Base-by-base conservation (phyloP, 345 rosid genomes). In the Citrus trifoliata region DNA sequence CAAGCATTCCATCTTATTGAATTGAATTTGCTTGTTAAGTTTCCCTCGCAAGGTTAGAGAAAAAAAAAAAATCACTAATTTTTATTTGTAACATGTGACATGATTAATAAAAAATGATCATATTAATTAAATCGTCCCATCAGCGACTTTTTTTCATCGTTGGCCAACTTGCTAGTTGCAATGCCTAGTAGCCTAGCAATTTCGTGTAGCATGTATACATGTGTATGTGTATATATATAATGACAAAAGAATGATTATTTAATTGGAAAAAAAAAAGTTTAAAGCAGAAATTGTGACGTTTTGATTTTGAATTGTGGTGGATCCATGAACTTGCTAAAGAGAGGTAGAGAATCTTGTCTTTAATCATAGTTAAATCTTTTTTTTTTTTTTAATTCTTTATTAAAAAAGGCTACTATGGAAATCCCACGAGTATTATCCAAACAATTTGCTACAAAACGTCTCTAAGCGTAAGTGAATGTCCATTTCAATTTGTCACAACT, bases 401-500 rank as follows among this genome's bases (percentile, higher is more conserved):
- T n/a, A 21, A 14, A 76, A 13, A 66, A 5, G 8, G 16, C 46
- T 40, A 53, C 24, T 72, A 63, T 78, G 55, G 59, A 78, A 62
- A 51, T 71, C 51, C 13, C 27, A 7, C 27, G 75, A 61, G 32
- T 60, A 48, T 61, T 21, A 53, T 62, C 79, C 69, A 51, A 71
- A 53, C 37, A 66, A 66, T 55, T 32, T 66, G 51, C 64, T 25
- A 53, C 18, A n/a, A 46, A 51, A 32, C 14, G 27, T 51, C 51
- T 3, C 18, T 4, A 13, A 46, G 51, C 18, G 18, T 7, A 35
- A 76, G 72, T 70, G 76, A 80, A 60, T 58, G 70, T 71, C 70
- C 76, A 75, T 76, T 70, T 82, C 79, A 74, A 30, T 51, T 66
- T 59, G 62, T 76, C 83, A 30, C 76, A 38, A 53, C 58, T 53